phyloP scores from a whole-genome alignment of 108 stramenopile genomes.

The Nannochloropsis salina region DNA sequence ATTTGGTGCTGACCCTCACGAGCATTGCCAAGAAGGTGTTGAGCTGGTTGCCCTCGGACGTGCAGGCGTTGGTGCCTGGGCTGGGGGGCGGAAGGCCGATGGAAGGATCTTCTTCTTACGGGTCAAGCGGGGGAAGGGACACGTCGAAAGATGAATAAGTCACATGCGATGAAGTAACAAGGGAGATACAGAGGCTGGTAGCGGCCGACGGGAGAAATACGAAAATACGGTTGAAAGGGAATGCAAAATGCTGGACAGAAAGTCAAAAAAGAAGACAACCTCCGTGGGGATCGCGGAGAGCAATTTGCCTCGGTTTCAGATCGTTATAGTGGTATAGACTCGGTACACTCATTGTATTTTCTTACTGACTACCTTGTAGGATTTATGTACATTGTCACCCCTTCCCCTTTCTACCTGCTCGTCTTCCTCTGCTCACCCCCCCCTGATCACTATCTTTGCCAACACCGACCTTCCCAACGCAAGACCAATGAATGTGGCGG shows the following conservation, averaged over 20 bases:
- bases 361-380: too few relatives aligned
- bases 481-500: conserved; percentile 73
- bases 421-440: not conserved
- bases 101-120: not conserved
- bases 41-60: not conserved
- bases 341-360: too few relatives aligned
- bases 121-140: not conserved
- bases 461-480: conserved; percentile 51
- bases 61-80: not conserved
- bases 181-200: too few relatives aligned
- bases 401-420: not conserved
- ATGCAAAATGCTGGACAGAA: too few relatives aligned
- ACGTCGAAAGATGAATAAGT: not conserved
- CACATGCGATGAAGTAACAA: too few relatives aligned
- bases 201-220: too few relatives aligned
- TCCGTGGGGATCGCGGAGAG: too few relatives aligned
- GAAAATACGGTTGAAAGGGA: too few relatives aligned
- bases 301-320: too few relatives aligned
- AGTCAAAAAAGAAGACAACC: too few relatives aligned
- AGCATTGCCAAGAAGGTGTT: not conserved
- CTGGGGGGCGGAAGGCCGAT: not conserved
- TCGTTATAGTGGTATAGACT: too few relatives aligned
- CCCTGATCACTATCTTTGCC: conserved; percentile 10
- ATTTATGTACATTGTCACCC: not conserved
- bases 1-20: not conserved